Conservation (phyloP, 306 rosid species). For the Rubus parviflorus region DNA sequence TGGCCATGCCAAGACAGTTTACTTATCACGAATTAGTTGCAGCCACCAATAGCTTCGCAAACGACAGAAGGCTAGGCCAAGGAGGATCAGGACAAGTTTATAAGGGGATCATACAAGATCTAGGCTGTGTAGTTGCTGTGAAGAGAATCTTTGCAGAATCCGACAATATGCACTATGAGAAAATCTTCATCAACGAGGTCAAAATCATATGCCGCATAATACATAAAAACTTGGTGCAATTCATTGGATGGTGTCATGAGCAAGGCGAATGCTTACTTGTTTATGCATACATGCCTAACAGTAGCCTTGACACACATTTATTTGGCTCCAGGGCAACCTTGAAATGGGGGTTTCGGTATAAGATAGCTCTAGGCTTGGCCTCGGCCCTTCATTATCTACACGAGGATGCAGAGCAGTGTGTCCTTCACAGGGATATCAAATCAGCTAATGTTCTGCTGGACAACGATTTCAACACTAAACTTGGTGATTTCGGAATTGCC, state of each 20-base stretch:
- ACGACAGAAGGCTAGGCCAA: conserved; percentile 13
- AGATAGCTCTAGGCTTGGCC: conserved; percentile 22
- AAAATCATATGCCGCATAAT: conserved; percentile 13
- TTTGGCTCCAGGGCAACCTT: background rate
- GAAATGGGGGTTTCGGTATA: conserved; percentile 5
- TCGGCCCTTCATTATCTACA: conserved; percentile 5
- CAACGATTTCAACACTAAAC: conserved; percentile 24
- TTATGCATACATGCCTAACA: conserved; percentile 25
- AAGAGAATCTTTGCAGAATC: background rate
- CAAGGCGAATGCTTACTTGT: conserved; percentile 40
- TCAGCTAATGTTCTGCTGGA: conserved; percentile 55
- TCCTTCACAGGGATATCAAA: conserved; percentile 62
- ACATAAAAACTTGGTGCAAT: conserved; percentile 3
- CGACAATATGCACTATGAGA: background rate
- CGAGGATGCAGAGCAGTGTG: conserved; percentile 41
- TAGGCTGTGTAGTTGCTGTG: background rate
- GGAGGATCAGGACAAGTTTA: conserved; percentile 1
- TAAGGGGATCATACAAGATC: background rate
- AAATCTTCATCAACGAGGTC: background rate
- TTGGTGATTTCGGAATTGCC: background rate
- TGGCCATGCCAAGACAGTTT: background rate
- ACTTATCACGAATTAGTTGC: background rate
- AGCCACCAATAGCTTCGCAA: conserved; percentile 7
- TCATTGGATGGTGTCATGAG: conserved; percentile 15
- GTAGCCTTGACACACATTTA: conserved; percentile 3